phyloP scores from a whole-genome alignment of 192 early-diverging fungal species.

The Dissophora globulifera region DNA sequence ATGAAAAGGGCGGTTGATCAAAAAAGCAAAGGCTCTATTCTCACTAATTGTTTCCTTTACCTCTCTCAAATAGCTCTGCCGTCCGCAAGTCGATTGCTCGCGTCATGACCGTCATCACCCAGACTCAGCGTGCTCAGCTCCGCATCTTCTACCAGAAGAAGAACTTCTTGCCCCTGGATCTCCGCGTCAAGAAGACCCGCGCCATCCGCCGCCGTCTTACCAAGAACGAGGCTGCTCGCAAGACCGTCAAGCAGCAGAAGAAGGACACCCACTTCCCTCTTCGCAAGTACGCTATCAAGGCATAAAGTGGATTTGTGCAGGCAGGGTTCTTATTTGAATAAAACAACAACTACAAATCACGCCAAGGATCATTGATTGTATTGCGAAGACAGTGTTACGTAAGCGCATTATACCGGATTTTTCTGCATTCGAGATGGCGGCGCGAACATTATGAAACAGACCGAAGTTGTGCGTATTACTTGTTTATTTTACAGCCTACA shows the following conservation, averaged over 20 bases:
- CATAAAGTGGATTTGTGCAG: slow-evolving; percentile 61
- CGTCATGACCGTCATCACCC: slow-evolving; percentile 95
- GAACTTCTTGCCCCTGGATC: slow-evolving; percentile 96
- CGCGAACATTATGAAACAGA: no score
- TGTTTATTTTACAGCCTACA: slow-evolving; percentile 21
- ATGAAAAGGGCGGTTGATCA: no score
- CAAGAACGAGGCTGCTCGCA: slow-evolving; percentile 77
- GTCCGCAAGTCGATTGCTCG: slow-evolving; percentile 95
- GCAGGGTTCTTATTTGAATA: slow-evolving; percentile 5
- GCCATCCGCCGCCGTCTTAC: slow-evolving; percentile 97
- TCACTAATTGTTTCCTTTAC: no score
- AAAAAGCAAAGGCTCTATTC: no score
- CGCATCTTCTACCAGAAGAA: slow-evolving; percentile 92
- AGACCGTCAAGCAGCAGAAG: slow-evolving; percentile 92
- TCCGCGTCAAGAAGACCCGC: slow-evolving; percentile 98
- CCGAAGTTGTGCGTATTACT: no score
- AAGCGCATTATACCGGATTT: no score
- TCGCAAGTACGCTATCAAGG: slow-evolving; percentile 93
- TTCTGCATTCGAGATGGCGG: no score
- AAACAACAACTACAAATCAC: neutral
- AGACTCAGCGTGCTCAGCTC: slow-evolving; percentile 89
- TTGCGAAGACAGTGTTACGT: no score
- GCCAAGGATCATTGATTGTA: neutral
- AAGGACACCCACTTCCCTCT: slow-evolving; percentile 89
- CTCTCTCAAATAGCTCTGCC: slow-evolving; percentile 64